Evolutionary conservation across 768 basidiomycete genomes (phyloP).

Genomic region (Leccinum longicurvipes): DNA sequence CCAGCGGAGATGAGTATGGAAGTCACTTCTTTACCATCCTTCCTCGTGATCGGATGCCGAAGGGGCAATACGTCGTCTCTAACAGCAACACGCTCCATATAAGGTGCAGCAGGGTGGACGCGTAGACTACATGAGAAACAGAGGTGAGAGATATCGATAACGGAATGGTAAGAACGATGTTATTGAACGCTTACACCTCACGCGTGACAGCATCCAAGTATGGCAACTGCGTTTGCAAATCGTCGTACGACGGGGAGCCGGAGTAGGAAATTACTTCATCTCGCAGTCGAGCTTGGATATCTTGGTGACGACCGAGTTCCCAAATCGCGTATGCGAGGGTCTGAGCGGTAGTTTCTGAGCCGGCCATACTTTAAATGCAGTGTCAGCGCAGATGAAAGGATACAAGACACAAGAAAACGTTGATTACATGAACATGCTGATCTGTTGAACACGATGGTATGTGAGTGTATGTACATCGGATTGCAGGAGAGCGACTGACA

Average conservation of each 20-base stretch:
- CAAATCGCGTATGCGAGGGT: slow-evolving; percentile 7
- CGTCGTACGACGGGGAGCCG: slow-evolving; percentile 6
- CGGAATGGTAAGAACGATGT: background rate
- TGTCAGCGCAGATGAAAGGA: background rate
- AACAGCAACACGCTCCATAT: slow-evolving; percentile 1
- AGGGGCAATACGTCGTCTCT: slow-evolving; percentile 3
- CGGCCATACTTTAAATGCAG: slow-evolving; percentile 1
- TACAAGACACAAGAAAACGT: background rate
- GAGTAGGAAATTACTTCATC: background rate
- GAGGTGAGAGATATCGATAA: background rate
- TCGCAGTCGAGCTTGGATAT: background rate
- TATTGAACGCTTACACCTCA: slow-evolving; percentile 1
- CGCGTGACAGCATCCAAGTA: slow-evolving; percentile 6
- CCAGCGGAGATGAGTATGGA: slow-evolving; percentile 3
- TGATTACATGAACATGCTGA: slow-evolving; percentile 12
- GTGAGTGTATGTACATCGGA: background rate
- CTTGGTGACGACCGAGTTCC: slow-evolving; percentile 3
- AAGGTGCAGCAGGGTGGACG: background rate
- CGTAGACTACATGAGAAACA: background rate
- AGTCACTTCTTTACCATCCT: slow-evolving; percentile 2
- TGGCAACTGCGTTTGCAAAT: slow-evolving; percentile 3
- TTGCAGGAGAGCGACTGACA: background rate
- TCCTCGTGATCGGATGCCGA: slow-evolving; percentile 1
- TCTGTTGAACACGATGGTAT: background rate
- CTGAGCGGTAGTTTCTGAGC: slow-evolving; percentile 6